These are phyloP conservation scores for Catharanthus roseus DNA, from an alignment of 257 asterid species.

Conservation along the genomic window DNA sequence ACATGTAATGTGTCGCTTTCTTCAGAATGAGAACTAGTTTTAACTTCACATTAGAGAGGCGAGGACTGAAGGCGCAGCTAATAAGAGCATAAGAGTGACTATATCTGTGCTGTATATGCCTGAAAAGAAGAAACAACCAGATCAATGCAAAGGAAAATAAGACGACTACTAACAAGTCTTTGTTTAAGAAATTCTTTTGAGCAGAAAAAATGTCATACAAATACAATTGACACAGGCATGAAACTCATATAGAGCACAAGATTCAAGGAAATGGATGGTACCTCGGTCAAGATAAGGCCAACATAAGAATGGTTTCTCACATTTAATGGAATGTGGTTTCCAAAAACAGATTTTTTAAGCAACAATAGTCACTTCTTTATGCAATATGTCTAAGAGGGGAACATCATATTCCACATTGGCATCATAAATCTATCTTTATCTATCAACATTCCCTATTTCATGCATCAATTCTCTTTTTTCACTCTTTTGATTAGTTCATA, in stretches of 20 bases:
- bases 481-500: no score
- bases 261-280: background rate
- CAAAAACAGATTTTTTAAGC: background rate
- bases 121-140: constrained; percentile 1
- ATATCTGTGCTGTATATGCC: constrained; percentile 9
- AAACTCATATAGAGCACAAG: no score
- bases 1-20: background rate
- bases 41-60: constrained; percentile 3
- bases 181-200: background rate
- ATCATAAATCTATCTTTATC: no score
- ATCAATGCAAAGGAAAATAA: background rate
- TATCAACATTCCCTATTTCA: no score
- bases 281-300: background rate
- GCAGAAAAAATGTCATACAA: background rate
- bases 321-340: background rate
- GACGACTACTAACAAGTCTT: background rate
- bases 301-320: no score
- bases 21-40: background rate
- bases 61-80: background rate
- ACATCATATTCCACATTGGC: no score
- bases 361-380: no score
- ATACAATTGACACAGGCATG: background rate
- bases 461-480: no score
- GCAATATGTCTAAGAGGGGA: no score
- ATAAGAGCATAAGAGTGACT: background rate